Evolutionary conservation across 148 eudicot genomes (phyloP).

Genomic region (Bassia scoparia): DNA sequence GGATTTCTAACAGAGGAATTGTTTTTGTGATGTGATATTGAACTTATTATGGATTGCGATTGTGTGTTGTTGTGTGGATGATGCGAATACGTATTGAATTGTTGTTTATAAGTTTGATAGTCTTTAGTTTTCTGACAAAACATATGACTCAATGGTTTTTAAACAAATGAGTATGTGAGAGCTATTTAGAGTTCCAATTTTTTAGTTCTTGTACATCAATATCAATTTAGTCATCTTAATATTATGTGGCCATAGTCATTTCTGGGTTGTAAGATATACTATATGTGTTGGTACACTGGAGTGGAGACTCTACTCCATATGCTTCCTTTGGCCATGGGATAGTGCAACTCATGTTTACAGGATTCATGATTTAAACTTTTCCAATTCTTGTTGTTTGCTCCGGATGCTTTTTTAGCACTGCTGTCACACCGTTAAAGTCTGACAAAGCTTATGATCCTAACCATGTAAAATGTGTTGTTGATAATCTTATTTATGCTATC

Average conservation of each 20-base stretch:
- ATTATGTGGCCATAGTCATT: too few species aligned
- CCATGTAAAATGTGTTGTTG: slow-evolving; percentile 88
- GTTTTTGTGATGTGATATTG: neutral
- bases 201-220: too few species aligned
- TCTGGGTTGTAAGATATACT: neutral
- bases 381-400: slow-evolving; percentile 54
- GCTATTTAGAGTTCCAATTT: too few species aligned
- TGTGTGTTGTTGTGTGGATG: too few species aligned
- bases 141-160: too few species aligned
- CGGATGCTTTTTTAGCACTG: slow-evolving; percentile 94
- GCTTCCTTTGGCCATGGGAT: neutral
- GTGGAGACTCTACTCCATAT: slow-evolving; percentile 1
- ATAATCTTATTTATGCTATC: slow-evolving; percentile 79
- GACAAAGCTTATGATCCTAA: slow-evolving; percentile 92
- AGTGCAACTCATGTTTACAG: neutral
- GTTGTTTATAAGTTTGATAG: neutral
- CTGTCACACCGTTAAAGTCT: slow-evolving; percentile 76
- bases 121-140: neutral
- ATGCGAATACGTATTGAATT: neutral
- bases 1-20: too few species aligned
- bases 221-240: too few species aligned
- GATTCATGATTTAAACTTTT: neutral
- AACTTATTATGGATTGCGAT: neutral
- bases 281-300: neutral
- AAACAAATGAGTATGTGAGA: too few species aligned